Percentiles rank a stretch among this genome's conserved stretches.
Conservation (phyloP, 139 green algal genomes). For the Closterium sp. region DNA sequence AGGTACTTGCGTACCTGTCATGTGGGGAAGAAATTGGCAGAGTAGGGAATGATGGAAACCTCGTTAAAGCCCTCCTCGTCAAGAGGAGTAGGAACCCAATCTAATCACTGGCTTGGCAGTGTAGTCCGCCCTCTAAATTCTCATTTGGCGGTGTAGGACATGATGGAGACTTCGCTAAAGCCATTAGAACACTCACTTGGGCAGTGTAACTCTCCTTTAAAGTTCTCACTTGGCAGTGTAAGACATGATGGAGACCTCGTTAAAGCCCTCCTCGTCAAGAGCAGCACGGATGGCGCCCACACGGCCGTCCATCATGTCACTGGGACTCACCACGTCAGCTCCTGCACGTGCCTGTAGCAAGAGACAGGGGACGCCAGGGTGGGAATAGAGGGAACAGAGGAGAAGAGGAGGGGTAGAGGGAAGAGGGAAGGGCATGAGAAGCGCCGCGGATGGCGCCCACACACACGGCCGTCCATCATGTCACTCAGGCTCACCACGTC, state of each 20-base stretch:
- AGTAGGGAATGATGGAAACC: constrained; percentile 75
- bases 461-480: constrained; percentile 99
- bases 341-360: constrained; percentile 64
- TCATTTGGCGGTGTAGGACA: constrained; percentile 95
- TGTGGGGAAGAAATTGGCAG: no score
- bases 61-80: constrained; percentile 86
- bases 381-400: no score
- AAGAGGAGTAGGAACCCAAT: no score
- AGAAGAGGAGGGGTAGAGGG: background rate
- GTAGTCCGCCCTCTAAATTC: no score
- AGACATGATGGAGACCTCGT: constrained; percentile 94
- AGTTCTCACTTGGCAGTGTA: constrained; percentile 87
- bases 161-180: constrained; percentile 93
- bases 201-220: no score
- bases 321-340: constrained; percentile 75
- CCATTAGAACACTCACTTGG: no score
- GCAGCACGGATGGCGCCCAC: constrained; percentile 88
- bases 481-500: constrained; percentile 81
- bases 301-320: constrained; percentile 99
- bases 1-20: constrained; percentile 88
- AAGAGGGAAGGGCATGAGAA: no score
- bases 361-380: background rate
- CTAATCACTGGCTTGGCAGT: no score
- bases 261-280: constrained; percentile 86
- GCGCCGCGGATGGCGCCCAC: constrained; percentile 89